Conservation (phyloP, 257 asterid genomes). For the Capsicum pubescens region DNA sequence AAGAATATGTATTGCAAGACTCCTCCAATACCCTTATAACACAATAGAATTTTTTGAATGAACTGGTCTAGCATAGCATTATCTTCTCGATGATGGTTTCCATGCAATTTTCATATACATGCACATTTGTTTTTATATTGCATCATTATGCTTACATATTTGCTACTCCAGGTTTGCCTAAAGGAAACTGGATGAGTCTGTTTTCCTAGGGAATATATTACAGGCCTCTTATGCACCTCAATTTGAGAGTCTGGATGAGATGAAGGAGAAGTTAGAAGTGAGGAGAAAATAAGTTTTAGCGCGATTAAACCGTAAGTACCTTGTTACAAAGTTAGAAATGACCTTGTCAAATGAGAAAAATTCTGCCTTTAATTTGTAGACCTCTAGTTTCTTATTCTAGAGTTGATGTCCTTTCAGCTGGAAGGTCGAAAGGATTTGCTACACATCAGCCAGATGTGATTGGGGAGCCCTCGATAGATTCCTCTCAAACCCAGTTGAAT, state of each 20-base stretch:
- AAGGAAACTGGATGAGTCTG: slow-evolving; percentile 74
- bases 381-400: not conserved
- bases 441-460: slow-evolving; percentile 25
- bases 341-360: slow-evolving; percentile 11
- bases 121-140: not conserved
- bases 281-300: slow-evolving; percentile 81
- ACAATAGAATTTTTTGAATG: not conserved
- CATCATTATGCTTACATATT: slow-evolving; percentile 30
- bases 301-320: slow-evolving; percentile 66
- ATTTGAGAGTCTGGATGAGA: slow-evolving; percentile 67
- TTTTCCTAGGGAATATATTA: slow-evolving; percentile 74
- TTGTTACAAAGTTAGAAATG: slow-evolving; percentile 1
- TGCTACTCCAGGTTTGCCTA: slow-evolving; percentile 70
- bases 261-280: slow-evolving; percentile 80
- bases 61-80: not conserved
- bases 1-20: not conserved
- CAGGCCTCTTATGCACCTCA: slow-evolving; percentile 77
- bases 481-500: slow-evolving; percentile 37
- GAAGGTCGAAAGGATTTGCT: slow-evolving; percentile 52
- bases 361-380: not conserved
- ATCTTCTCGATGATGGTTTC: not conserved
- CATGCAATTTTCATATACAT: not conserved
- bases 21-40: not conserved
- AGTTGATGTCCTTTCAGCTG: slow-evolving; percentile 48
- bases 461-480: slow-evolving; percentile 35